Conservation (phyloP, 2,329 filamentous ascomycete genomes). For the Lasiodiplodia gonubiensis region DNA sequence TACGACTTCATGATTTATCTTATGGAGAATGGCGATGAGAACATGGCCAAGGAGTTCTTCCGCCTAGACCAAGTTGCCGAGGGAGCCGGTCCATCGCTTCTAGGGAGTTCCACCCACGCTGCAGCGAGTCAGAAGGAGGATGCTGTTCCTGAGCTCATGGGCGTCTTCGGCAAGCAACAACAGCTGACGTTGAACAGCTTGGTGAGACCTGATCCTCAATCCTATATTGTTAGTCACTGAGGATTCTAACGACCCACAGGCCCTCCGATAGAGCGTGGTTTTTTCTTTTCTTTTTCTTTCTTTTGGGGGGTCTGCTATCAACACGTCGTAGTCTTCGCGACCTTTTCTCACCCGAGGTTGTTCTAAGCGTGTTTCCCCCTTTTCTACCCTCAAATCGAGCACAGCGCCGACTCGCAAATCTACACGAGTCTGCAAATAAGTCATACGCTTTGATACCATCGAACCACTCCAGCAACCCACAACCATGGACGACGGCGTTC, state of each 20-base stretch:
- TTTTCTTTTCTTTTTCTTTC: neutral
- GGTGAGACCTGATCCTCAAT: neutral
- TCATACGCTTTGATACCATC: constrained; percentile 1
- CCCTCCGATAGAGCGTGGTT: neutral
- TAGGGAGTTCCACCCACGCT: neutral
- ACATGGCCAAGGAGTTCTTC: constrained; percentile 86
- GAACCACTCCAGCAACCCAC: neutral
- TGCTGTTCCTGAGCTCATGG: constrained; percentile 6
- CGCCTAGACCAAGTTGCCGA: constrained; percentile 84
- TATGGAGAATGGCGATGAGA: constrained; percentile 79
- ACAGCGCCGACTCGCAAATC: constrained; percentile 6
- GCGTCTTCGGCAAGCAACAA: constrained; percentile 20
- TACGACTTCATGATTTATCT: constrained; percentile 83
- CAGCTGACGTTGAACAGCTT: neutral
- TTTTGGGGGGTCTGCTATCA: neutral
- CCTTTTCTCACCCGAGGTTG: neutral
- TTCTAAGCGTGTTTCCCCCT: neutral
- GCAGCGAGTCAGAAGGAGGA: neutral
- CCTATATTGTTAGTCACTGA: neutral
- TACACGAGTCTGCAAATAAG: neutral
- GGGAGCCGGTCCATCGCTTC: constrained; percentile 53
- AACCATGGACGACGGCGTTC: constrained; percentile 4
- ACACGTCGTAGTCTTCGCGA: neutral
- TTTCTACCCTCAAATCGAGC: neutral
- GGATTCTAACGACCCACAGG: neutral